Evolutionary conservation across 202 grass and related monocot species (phyloP).

Genomic region (Saccharum hybrid): DNA sequence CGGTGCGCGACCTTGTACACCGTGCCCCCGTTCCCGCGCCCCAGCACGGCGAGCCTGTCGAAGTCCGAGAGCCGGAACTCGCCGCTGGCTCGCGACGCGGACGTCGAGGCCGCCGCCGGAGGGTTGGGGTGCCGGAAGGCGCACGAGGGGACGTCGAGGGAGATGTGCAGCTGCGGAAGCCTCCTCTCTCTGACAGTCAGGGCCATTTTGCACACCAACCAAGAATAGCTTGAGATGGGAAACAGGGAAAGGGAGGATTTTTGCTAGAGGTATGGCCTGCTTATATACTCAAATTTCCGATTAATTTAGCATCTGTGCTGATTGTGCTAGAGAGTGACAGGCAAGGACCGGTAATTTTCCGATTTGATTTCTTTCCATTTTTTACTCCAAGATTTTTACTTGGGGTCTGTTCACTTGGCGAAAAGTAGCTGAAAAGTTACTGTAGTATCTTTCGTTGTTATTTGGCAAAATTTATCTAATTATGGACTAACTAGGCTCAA

Average conservation of each 20-base stretch:
- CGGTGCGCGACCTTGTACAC: slow-evolving; percentile 76
- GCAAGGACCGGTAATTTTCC: background rate
- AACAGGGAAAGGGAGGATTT: background rate
- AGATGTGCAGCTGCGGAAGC: slow-evolving; percentile 55
- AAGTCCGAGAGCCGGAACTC: slow-evolving; percentile 55
- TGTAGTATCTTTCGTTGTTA: no score
- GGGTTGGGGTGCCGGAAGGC: slow-evolving; percentile 33
- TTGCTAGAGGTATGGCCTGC: no score
- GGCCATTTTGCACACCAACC: slow-evolving; percentile 32
- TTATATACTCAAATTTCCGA: background rate
- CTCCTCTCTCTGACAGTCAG: slow-evolving; percentile 51
- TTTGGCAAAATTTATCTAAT: no score
- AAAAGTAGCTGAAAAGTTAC: no score
- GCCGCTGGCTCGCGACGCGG: background rate
- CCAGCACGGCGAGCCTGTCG: slow-evolving; percentile 59
- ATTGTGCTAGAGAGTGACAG: slow-evolving; percentile 23
- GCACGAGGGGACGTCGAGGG: slow-evolving; percentile 57
- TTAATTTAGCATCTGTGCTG: slow-evolving; percentile 24
- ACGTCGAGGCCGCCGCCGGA: slow-evolving; percentile 29
- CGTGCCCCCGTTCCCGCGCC: slow-evolving; percentile 66
- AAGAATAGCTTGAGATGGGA: background rate
- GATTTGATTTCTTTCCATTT: background rate
- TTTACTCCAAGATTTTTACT: slow-evolving; percentile 11
- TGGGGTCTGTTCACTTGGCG: no score
- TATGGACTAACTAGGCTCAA: no score